phyloP scores from a whole-genome alignment of 768 basidiomycete genomes.

The Rickenella mellea region DNA sequence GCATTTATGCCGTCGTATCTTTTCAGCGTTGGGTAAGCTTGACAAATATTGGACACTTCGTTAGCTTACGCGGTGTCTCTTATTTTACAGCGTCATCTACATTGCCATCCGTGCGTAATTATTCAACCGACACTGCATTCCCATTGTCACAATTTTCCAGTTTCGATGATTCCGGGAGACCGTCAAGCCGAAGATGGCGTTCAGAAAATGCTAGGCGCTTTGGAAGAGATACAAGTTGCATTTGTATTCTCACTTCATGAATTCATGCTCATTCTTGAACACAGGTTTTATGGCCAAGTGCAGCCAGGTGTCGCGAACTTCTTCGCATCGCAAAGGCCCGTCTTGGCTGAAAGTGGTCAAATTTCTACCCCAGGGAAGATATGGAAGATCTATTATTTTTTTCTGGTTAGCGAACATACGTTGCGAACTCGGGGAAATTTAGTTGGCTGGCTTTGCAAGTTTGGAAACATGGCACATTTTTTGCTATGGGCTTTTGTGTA shows the following conservation, averaged over 20 bases:
- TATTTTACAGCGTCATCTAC: slow-evolving; percentile 59
- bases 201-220: slow-evolving; percentile 50
- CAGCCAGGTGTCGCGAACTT: too few species aligned
- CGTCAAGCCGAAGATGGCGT: slow-evolving; percentile 60
- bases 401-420: too few species aligned
- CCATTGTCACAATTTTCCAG: slow-evolving; percentile 26
- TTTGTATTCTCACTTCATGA: too few species aligned
- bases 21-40: slow-evolving; percentile 58
- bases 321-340: too few species aligned
- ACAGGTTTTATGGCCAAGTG: slow-evolving; percentile 70
- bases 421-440: too few species aligned
- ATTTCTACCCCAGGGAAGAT: too few species aligned
- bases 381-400: too few species aligned
- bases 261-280: slow-evolving; percentile 6
- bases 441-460: too few species aligned
- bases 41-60: too few species aligned
- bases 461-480: too few species aligned
- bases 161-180: slow-evolving; percentile 59
- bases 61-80: slow-evolving; percentile 4
- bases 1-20: slow-evolving; percentile 64
- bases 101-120: slow-evolving; percentile 61
- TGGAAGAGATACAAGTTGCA: slow-evolving; percentile 59
- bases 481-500: too few species aligned
- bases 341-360: too few species aligned
- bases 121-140: slow-evolving; percentile 8